Evolutionary conservation across 2,329 filamentous ascomycete species (phyloP).

Genomic region (Alternaria panax): DNA sequence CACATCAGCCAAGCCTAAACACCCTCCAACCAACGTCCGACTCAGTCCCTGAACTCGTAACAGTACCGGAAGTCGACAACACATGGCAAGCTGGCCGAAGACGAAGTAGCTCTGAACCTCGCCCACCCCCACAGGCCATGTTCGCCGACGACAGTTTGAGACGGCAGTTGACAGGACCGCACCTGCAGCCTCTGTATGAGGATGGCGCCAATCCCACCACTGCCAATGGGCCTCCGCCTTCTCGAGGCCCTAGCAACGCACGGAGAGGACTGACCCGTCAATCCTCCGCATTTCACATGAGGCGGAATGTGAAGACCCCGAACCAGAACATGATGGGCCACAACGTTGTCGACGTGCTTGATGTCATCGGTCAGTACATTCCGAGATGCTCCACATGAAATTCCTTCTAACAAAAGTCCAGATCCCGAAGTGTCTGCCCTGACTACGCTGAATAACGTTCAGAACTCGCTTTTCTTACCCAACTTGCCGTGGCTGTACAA

Average conservation of each 20-base stretch:
- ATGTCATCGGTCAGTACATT: conserved; percentile 68
- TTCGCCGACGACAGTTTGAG: conserved; percentile 36
- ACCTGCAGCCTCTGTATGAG: conserved; percentile 45
- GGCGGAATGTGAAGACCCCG: conserved; percentile 25
- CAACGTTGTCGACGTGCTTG: conserved; percentile 70
- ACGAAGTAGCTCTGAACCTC: conserved; percentile 45
- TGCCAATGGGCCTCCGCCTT: conserved; percentile 23
- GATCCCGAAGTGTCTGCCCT: conserved; percentile 85
- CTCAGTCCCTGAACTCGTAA: neutral
- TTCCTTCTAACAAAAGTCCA: conserved; percentile 52
- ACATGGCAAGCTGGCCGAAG: conserved; percentile 32
- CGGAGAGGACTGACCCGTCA: conserved; percentile 33
- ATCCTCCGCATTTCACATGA: conserved; percentile 37
- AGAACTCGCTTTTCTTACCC: conserved; percentile 87
- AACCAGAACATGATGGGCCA: conserved; percentile 61
- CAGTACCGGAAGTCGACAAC: conserved; percentile 17
- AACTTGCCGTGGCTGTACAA: conserved; percentile 78
- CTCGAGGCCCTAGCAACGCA: conserved; percentile 17
- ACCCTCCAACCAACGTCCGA: conserved; percentile 7
- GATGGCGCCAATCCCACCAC: conserved; percentile 22
- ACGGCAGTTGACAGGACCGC: conserved; percentile 35
- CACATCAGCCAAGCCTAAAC: conserved; percentile 9
- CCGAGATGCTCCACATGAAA: neutral
- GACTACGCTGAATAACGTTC: conserved; percentile 87
- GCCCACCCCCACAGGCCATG: conserved; percentile 33